Conservation (phyloP, 2,329 filamentous ascomycete genomes). For the Hymenoscyphus infarciens region DNA sequence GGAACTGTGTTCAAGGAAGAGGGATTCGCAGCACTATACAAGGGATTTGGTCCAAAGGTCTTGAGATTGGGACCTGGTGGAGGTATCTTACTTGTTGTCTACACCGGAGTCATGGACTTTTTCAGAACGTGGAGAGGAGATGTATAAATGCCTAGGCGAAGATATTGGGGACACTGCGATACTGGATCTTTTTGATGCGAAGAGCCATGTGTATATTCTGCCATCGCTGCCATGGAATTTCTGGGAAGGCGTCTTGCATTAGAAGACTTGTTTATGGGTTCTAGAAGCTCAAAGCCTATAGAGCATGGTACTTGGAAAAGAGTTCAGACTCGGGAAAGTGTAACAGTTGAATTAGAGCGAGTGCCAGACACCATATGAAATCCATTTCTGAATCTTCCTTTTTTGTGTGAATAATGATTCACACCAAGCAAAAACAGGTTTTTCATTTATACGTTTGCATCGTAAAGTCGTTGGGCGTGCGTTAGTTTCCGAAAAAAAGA, state of each 20-base stretch:
- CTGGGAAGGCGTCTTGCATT: background rate
- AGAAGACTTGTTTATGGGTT: background rate
- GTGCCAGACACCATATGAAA: background rate
- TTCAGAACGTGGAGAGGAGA: conserved; percentile 62
- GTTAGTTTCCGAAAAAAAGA: background rate
- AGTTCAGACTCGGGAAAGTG: background rate
- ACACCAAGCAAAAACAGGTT: background rate
- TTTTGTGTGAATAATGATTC: background rate
- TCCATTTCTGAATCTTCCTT: background rate
- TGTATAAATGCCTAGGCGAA: conserved; percentile 11
- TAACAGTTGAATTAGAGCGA: background rate
- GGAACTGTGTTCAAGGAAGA: conserved; percentile 89
- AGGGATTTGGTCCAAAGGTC: conserved; percentile 96
- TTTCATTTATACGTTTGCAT: background rate
- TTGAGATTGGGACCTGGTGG: conserved; percentile 66
- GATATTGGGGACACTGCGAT: background rate
- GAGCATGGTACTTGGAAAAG: background rate
- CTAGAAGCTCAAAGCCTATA: background rate
- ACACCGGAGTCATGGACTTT: conserved; percentile 87
- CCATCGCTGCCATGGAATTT: background rate
- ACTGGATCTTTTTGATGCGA: background rate
- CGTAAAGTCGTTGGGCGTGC: background rate
- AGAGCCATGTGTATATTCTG: conserved; percentile 10
- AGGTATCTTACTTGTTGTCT: conserved; percentile 74
- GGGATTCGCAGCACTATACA: conserved; percentile 88